phyloP scores from a whole-genome alignment of 1,284 basidiomycete genomes.

The Laetiporus sulphureus region DNA sequence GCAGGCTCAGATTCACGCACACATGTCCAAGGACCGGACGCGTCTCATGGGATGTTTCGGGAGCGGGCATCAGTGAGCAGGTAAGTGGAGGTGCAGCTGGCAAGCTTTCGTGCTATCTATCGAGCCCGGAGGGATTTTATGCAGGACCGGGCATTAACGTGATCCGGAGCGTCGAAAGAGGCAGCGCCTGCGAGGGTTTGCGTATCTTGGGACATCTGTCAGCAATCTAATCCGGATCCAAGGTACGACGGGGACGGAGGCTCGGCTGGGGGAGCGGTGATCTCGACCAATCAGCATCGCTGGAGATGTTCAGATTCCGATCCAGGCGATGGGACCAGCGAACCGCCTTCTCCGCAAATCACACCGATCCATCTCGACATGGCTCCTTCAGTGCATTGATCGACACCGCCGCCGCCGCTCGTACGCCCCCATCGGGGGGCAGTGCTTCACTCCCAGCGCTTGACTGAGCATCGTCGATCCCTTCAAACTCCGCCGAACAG shows the following conservation, averaged over 20 bases:
- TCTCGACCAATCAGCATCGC: too few relatives aligned
- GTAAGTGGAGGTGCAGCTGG: neutral
- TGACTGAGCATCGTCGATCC: too few relatives aligned
- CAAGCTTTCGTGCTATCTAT: neutral
- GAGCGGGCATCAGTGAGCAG: conserved; percentile 9
- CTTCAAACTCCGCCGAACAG: too few relatives aligned
- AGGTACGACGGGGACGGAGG: too few relatives aligned
- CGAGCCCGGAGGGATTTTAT: neutral
- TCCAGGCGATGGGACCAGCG: conserved; percentile 1
- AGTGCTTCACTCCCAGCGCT: too few relatives aligned
- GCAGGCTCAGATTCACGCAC: conserved; percentile 31
- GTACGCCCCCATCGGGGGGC: too few relatives aligned
- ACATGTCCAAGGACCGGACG: conserved; percentile 37
- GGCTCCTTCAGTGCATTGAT: neutral
- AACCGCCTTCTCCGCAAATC: conserved; percentile 7
- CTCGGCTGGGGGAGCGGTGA: too few relatives aligned
- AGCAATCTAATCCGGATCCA: too few relatives aligned
- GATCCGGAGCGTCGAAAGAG: neutral
- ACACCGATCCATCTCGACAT: neutral
- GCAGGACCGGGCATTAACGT: neutral
- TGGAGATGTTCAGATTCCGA: neutral
- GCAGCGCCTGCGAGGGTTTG: neutral
- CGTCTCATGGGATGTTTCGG: conserved; percentile 5
- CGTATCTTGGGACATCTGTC: neutral
- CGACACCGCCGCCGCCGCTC: too few relatives aligned